These are phyloP conservation scores for Saururus chinensis DNA, from an alignment of 164 flowering plant genomes.

Conservation along the genomic window DNA sequence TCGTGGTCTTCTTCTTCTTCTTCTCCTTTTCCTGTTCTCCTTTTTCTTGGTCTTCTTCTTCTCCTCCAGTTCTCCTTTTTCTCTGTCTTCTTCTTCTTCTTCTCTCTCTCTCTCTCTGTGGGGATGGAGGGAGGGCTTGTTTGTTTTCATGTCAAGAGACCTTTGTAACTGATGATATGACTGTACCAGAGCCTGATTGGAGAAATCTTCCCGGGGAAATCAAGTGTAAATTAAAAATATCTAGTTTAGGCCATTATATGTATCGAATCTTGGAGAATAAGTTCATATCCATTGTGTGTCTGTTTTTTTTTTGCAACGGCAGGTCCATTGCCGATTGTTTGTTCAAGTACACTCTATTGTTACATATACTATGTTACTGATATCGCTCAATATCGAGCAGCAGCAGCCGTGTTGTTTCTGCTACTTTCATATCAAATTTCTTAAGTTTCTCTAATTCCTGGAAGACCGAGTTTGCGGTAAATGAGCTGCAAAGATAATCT, in stretches of 20 bases:
- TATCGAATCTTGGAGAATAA: slow-evolving; percentile 1
- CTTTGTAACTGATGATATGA: slow-evolving; percentile 5
- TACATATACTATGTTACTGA: neutral
- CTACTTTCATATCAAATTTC: neutral
- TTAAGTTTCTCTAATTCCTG: neutral
- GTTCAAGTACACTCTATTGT: too few species aligned
- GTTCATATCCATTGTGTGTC: too few species aligned
- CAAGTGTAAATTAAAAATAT: slow-evolving; percentile 21
- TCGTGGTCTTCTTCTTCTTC: slow-evolving; percentile 1
- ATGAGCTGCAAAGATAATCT: neutral
- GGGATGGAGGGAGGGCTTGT: too few species aligned
- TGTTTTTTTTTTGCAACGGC: too few species aligned
- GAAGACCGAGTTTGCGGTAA: neutral
- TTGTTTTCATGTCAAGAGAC: slow-evolving; percentile 6
- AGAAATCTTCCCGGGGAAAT: slow-evolving; percentile 1
- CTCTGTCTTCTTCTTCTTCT: neutral
- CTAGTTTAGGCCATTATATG: slow-evolving; percentile 4
- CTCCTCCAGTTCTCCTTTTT: neutral
- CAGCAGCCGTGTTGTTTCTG: too few species aligned
- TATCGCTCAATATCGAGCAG: too few species aligned
- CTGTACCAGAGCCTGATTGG: slow-evolving; percentile 1
- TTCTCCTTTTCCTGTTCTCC: neutral
- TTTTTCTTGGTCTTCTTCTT: neutral
- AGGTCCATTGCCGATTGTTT: too few species aligned
- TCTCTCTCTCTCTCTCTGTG: neutral